These are phyloP conservation scores for Cadophora malorum DNA, from an alignment of 2,329 filamentous ascomycete species.

Conservation along the genomic window DNA sequence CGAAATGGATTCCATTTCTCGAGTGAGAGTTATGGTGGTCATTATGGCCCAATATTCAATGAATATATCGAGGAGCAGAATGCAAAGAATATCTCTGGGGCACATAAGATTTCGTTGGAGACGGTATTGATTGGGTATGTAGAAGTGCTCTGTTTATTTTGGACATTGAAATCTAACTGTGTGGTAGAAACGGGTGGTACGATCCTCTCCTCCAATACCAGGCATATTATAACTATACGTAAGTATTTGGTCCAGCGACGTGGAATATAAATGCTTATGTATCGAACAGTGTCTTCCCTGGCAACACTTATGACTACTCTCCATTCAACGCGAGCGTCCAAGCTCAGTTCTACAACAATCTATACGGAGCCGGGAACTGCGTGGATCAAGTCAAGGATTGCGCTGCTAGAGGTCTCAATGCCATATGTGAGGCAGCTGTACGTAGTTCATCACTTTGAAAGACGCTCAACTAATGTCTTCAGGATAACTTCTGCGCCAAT, in stretches of 20 bases:
- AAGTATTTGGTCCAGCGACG: neutral
- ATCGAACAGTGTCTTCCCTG: slow-evolving; percentile 46
- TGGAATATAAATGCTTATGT: neutral
- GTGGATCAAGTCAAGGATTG: slow-evolving; percentile 62
- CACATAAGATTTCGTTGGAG: slow-evolving; percentile 54
- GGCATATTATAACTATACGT: slow-evolving; percentile 63
- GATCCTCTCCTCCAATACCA: slow-evolving; percentile 62
- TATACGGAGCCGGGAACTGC: slow-evolving; percentile 67
- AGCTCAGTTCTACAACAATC: slow-evolving; percentile 61
- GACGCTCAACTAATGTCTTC: neutral
- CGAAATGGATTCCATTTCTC: slow-evolving; percentile 60
- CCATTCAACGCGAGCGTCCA: slow-evolving; percentile 58
- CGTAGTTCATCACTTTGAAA: neutral
- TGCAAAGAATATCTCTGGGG: slow-evolving; percentile 54
- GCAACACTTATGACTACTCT: slow-evolving; percentile 62
- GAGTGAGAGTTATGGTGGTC: slow-evolving; percentile 63
- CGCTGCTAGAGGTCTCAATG: slow-evolving; percentile 56
- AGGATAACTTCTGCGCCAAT: slow-evolving; percentile 59
- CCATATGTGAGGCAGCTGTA: slow-evolving; percentile 56
- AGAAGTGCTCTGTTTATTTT: neutral
- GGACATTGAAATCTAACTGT: slow-evolving; percentile 14
- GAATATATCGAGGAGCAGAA: slow-evolving; percentile 67
- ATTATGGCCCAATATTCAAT: slow-evolving; percentile 66
- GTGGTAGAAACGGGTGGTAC: slow-evolving; percentile 58
- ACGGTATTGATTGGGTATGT: slow-evolving; percentile 56